Evolutionary conservation across 345 rosid genomes (phyloP).

Genomic region (Linum tenue): DNA sequence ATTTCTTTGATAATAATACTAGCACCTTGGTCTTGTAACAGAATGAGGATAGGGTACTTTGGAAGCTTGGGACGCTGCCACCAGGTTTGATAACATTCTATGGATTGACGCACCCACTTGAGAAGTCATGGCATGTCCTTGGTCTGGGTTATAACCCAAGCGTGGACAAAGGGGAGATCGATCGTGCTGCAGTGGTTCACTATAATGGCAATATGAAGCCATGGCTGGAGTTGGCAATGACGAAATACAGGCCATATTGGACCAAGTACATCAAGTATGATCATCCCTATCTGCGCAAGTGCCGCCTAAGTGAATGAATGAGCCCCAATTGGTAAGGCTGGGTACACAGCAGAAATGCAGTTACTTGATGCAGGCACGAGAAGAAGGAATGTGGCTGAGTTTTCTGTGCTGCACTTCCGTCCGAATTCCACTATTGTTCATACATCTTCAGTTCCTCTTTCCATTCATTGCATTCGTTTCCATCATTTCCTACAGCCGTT

Average conservation of each 20-base stretch:
- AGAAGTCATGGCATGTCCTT: constrained; percentile 95
- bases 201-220: constrained; percentile 99
- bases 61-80: constrained; percentile 99
- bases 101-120: constrained; percentile 68
- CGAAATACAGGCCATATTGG: constrained; percentile 87
- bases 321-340: constrained; percentile 11
- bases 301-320: constrained; percentile 69
- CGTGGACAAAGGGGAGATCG: constrained; percentile 64
- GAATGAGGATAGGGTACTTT: constrained; percentile 87
- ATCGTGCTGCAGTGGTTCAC: constrained; percentile 85
- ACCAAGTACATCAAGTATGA: constrained; percentile 79
- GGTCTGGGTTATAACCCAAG: constrained; percentile 99
- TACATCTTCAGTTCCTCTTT: too few relatives aligned
- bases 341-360: too few relatives aligned
- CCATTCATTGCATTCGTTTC: too few relatives aligned
- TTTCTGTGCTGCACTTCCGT: too few relatives aligned
- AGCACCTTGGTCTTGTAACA: constrained; percentile 16
- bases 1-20: not conserved
- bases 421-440: too few relatives aligned
- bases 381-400: too few relatives aligned
- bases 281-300: constrained; percentile 73
- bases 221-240: constrained; percentile 96
- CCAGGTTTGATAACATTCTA: constrained; percentile 95
- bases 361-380: too few relatives aligned
- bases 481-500: too few relatives aligned